Evolutionary conservation across 108 stramenopile genomes (phyloP).

Genomic region (Nitzschia putrida): DNA sequence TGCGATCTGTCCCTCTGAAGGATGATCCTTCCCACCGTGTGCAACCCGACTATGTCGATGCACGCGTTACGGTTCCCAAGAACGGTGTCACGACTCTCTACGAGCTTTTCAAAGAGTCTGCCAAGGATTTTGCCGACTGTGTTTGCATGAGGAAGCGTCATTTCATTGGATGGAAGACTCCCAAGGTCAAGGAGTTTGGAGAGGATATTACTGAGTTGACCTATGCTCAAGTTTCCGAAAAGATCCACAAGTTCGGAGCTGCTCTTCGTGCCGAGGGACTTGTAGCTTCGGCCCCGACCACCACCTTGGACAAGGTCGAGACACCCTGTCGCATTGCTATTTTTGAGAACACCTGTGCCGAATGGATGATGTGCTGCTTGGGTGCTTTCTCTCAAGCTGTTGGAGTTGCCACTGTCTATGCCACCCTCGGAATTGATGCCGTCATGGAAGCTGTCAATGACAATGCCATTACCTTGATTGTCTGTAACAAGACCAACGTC

Average conservation of each 20-base stretch:
- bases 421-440: slow-evolving; percentile 90
- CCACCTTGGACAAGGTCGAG: slow-evolving; percentile 72
- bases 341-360: slow-evolving; percentile 89
- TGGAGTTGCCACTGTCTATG: slow-evolving; percentile 87
- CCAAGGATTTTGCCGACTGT: slow-evolving; percentile 43
- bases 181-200: slow-evolving; percentile 81
- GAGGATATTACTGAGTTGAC: slow-evolving; percentile 55
- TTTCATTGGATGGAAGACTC: slow-evolving; percentile 69
- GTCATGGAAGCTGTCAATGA: slow-evolving; percentile 86
- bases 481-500: slow-evolving; percentile 85
- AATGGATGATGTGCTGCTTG: slow-evolving; percentile 87
- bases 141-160: slow-evolving; percentile 73
- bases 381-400: slow-evolving; percentile 82
- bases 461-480: slow-evolving; percentile 74
- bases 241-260: slow-evolving; percentile 77
- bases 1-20: slow-evolving; percentile 70
- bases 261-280: slow-evolving; percentile 67
- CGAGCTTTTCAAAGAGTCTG: slow-evolving; percentile 56
- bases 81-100: slow-evolving; percentile 71
- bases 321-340: slow-evolving; percentile 86
- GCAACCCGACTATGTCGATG: slow-evolving; percentile 48
- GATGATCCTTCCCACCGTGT: slow-evolving; percentile 74
- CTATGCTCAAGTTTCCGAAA: slow-evolving; percentile 71
- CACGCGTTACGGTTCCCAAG: slow-evolving; percentile 46
- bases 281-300: slow-evolving; percentile 57